These are phyloP conservation scores for Thymus mandschuricus DNA, from an alignment of 257 asterid species.

Conservation along the genomic window DNA sequence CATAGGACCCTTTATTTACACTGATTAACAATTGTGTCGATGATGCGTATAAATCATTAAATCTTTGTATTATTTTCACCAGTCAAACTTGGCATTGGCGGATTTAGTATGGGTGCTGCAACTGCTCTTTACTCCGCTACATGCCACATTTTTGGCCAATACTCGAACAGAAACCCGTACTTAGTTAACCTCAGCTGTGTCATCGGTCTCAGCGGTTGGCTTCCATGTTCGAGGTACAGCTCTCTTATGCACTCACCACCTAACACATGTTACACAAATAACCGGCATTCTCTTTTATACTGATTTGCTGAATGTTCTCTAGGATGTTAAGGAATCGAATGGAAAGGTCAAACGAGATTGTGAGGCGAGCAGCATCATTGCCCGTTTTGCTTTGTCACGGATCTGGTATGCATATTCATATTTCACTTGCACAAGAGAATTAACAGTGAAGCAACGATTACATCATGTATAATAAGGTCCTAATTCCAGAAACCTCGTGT, in stretches of 20 bases:
- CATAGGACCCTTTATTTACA: constrained; percentile 5
- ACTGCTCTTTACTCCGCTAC: constrained; percentile 80
- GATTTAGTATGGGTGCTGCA: constrained; percentile 94
- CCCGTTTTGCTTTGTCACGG: constrained; percentile 87
- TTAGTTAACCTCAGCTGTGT: constrained; percentile 53
- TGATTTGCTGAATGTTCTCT: constrained; percentile 31
- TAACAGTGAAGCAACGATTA: neutral
- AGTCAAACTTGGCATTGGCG: constrained; percentile 87
- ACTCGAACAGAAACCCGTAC: constrained; percentile 55
- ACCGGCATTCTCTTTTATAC: constrained; percentile 28
- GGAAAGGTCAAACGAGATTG: constrained; percentile 54
- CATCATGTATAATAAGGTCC: neutral
- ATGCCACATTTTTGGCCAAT: constrained; percentile 61
- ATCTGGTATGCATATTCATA: constrained; percentile 49
- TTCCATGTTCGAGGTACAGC: constrained; percentile 73
- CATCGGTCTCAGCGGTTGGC: constrained; percentile 85
- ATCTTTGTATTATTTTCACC: constrained; percentile 31
- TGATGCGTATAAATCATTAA: neutral
- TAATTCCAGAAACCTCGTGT: constrained; percentile 26
- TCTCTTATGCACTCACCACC: constrained; percentile 12
- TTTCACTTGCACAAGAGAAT: neutral
- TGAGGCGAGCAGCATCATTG: constrained; percentile 68
- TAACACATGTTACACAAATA: constrained; percentile 1
- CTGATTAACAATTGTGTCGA: neutral
- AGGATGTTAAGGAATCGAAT: constrained; percentile 64